These are phyloP conservation scores for Moesziomyces antarcticus DNA, from an alignment of 1,284 basidiomycete species.

Conservation along the genomic window DNA sequence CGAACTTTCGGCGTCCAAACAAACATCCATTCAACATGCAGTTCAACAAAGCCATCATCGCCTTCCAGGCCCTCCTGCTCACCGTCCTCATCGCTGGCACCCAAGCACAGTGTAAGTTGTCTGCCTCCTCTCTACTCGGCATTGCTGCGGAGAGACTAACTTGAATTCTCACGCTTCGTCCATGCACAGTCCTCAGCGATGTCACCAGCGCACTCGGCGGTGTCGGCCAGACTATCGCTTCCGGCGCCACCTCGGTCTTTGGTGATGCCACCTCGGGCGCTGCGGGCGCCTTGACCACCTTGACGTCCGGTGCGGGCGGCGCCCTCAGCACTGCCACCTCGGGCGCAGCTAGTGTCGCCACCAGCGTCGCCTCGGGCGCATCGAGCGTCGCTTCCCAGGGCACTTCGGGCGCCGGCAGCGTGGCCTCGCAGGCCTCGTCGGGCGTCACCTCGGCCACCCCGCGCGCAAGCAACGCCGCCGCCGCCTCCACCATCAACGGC, in stretches of 20 bases:
- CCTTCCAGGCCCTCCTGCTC: slow-evolving; percentile 33
- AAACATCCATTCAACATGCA: slow-evolving; percentile 18
- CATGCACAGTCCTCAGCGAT: slow-evolving; percentile 10
- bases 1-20: not conserved
- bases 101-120: slow-evolving; percentile 38
- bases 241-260: slow-evolving; percentile 10
- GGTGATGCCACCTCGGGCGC: slow-evolving; percentile 8
- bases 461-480: slow-evolving; percentile 2
- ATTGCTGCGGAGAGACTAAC: not conserved
- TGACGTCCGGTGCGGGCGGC: slow-evolving; percentile 1
- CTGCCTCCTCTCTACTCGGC: not conserved
- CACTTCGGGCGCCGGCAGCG: not conserved
- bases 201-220: slow-evolving; percentile 14
- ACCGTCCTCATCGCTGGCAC: slow-evolving; percentile 22
- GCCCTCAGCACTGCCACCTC: not conserved
- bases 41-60: slow-evolving; percentile 30
- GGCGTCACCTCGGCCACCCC: not conserved
- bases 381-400: not conserved
- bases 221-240: slow-evolving; percentile 2
- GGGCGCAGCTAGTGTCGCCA: slow-evolving; percentile 8
- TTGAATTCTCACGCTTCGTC: not conserved
- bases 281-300: slow-evolving; percentile 1
- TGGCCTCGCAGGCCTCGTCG: not conserved
- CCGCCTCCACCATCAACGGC: not conserved
- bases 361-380: slow-evolving; percentile 3